Evolutionary conservation across 148 eudicot species (phyloP).

Genomic region (Bassia scoparia): DNA sequence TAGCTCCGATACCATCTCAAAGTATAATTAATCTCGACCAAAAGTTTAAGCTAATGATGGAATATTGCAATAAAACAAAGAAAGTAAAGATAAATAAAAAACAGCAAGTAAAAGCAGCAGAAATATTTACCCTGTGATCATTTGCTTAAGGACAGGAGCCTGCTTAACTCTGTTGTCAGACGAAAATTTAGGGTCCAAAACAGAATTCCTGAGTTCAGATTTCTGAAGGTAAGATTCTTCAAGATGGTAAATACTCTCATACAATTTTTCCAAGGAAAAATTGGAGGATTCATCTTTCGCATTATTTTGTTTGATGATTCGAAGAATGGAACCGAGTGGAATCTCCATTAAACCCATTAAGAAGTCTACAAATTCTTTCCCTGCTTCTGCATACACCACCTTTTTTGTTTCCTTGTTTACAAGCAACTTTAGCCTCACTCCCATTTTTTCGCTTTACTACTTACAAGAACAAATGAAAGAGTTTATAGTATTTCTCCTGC

Average conservation of each 20-base stretch:
- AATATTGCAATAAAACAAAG: too few relatives aligned
- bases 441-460: neutral
- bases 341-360: constrained; percentile 17
- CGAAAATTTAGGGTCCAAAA: constrained; percentile 3
- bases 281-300: neutral
- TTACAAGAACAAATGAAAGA: neutral
- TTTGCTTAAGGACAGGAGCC: neutral
- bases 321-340: constrained; percentile 17
- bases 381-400: constrained; percentile 13
- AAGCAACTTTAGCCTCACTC: constrained; percentile 3
- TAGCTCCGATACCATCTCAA: too few relatives aligned
- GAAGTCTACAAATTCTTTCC: constrained; percentile 15
- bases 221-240: constrained; percentile 14
- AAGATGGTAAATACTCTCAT: neutral
- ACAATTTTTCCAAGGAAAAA: constrained; percentile 4
- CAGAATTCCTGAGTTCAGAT: neutral
- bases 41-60: too few relatives aligned
- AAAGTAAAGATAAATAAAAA: neutral
- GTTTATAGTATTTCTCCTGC: neutral
- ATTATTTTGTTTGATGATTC: neutral
- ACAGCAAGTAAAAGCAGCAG: neutral
- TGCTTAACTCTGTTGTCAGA: neutral
- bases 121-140: neutral
- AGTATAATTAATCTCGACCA: too few relatives aligned
- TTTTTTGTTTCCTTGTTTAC: constrained; percentile 4